Evolutionary conservation across 1,284 basidiomycete genomes (phyloP).

Genomic region (Taiwanofungus camphoratus): DNA sequence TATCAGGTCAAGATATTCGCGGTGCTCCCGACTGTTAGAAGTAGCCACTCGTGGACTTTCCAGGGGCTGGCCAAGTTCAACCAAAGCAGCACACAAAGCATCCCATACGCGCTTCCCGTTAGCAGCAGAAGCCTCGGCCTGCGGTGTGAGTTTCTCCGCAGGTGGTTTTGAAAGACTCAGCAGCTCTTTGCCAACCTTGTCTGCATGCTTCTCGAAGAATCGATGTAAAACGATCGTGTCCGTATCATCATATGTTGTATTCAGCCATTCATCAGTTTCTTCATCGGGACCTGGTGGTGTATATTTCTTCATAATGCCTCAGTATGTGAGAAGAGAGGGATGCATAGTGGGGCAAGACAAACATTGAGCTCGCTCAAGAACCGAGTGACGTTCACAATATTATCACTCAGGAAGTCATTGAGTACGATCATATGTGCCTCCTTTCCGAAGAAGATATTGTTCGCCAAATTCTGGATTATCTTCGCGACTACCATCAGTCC

Average conservation of each 20-base stretch:
- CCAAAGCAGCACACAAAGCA: slow-evolving; percentile 66
- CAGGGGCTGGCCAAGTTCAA: slow-evolving; percentile 70
- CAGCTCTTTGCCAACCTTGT: slow-evolving; percentile 80
- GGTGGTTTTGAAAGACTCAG: slow-evolving; percentile 65
- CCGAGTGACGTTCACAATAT: slow-evolving; percentile 76
- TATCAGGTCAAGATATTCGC: slow-evolving; percentile 67
- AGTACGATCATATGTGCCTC: slow-evolving; percentile 81
- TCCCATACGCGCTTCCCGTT: slow-evolving; percentile 76
- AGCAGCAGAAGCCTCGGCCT: slow-evolving; percentile 46
- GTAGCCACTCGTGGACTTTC: slow-evolving; percentile 57
- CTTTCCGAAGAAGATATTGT: slow-evolving; percentile 89
- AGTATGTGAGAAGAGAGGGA: background rate
- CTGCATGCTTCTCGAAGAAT: slow-evolving; percentile 77
- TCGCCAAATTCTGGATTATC: slow-evolving; percentile 88
- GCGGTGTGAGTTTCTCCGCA: slow-evolving; percentile 34
- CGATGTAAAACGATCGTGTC: slow-evolving; percentile 78
- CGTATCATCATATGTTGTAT: slow-evolving; percentile 72
- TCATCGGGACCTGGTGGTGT: slow-evolving; percentile 43
- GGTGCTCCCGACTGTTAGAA: slow-evolving; percentile 46
- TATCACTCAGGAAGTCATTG: slow-evolving; percentile 73
- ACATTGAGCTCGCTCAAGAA: slow-evolving; percentile 62
- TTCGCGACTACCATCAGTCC: slow-evolving; percentile 85
- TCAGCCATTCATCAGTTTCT: slow-evolving; percentile 65
- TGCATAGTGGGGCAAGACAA: slow-evolving; percentile 6
- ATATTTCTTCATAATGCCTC: slow-evolving; percentile 42